Evolutionary conservation across 345 rosid species (phyloP).

Genomic region (Sisymbrium altissimum): DNA sequence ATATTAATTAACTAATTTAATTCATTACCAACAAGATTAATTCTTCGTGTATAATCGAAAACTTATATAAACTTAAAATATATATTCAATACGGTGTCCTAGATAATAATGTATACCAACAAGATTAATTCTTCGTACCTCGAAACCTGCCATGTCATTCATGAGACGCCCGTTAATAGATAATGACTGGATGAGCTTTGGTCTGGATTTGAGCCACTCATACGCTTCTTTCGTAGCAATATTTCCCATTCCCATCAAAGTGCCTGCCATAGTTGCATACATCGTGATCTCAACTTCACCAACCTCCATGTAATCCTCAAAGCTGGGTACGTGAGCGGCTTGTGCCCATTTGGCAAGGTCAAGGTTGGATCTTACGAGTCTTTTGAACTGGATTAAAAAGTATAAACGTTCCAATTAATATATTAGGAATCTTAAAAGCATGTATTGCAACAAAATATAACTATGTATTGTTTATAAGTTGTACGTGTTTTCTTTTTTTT

Average conservation of each 20-base stretch:
- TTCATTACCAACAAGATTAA: too few species aligned
- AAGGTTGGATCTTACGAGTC: background rate
- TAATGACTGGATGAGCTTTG: background rate
- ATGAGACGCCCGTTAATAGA: background rate
- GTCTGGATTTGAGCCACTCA: conserved; percentile 24
- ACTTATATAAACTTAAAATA: background rate
- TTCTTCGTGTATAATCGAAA: too few species aligned
- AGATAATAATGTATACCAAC: background rate
- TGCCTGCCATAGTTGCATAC: background rate
- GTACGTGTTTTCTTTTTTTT: too few species aligned
- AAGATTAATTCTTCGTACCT: background rate
- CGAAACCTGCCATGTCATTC: conserved; percentile 19
- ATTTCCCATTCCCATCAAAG: conserved; percentile 17
- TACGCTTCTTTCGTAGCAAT: background rate
- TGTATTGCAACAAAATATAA: background rate
- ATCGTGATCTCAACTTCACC: conserved; percentile 1
- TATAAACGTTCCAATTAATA: background rate
- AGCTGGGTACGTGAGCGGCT: background rate
- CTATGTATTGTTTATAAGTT: background rate
- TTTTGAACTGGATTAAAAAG: background rate
- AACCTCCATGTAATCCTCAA: conserved; percentile 23
- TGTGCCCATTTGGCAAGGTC: conserved; percentile 2
- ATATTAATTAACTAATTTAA: background rate
- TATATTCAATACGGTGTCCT: too few species aligned
- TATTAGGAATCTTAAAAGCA: background rate